phyloP scores from a whole-genome alignment of 345 rosid genomes.

The Luvunga scandens region DNA sequence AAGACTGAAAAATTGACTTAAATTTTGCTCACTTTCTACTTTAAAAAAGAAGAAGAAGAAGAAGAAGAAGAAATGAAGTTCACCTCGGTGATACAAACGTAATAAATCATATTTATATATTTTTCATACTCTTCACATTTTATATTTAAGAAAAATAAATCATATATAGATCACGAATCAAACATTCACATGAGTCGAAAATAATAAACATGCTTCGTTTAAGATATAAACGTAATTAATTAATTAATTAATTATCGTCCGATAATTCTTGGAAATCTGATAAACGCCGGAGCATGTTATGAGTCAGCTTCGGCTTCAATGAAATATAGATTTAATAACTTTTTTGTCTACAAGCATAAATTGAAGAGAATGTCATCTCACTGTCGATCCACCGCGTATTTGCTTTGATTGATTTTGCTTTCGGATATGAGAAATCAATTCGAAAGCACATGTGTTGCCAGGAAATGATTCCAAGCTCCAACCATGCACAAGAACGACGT shows the following conservation, averaged over 20 bases:
- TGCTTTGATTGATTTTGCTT: no score
- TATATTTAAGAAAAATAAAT: not conserved
- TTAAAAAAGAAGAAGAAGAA: no score
- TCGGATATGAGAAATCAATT: no score
- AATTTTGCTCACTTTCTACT: no score
- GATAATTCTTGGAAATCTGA: not conserved
- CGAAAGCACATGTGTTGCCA: not conserved
- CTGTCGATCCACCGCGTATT: no score
- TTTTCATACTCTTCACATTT: not conserved
- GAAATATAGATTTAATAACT: not conserved
- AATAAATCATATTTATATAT: no score
- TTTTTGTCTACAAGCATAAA: no score
- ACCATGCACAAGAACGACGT: not conserved
- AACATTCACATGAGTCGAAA: not conserved
- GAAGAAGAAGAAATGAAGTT: no score
- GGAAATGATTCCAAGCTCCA: not conserved
- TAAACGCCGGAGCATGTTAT: not conserved
- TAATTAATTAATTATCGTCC: not conserved
- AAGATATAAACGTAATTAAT: not conserved
- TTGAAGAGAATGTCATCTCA: no score
- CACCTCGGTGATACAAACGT: no score
- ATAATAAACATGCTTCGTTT: not conserved
- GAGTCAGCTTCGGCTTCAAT: not conserved
- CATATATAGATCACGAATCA: not conserved
- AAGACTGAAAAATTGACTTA: no score